Percentiles rank a stretch among this genome's conserved stretches.
phyloP scores from a whole-genome alignment of 2,329 filamentous ascomycete genomes.

The Fusarium incarnatum region DNA sequence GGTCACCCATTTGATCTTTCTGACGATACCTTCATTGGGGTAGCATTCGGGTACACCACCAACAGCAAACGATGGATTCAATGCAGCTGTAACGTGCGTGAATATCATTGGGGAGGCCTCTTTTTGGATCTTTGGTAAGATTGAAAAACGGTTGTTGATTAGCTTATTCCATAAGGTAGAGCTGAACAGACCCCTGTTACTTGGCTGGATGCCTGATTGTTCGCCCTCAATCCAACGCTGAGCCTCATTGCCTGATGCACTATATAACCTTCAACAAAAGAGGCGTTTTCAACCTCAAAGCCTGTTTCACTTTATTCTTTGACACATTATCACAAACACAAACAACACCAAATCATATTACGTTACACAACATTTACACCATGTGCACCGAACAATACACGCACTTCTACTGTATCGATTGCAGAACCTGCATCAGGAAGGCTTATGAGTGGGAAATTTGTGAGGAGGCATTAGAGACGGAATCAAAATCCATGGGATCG shows the following conservation, averaged over 20 bases:
- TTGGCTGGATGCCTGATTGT: conserved; percentile 6
- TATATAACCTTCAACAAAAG: background rate
- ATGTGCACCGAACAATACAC: conserved; percentile 27
- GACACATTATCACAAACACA: background rate
- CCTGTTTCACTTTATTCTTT: background rate
- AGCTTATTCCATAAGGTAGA: background rate
- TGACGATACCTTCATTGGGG: background rate
- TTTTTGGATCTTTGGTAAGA: conserved; percentile 8
- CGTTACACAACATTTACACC: background rate
- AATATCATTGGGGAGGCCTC: conserved; percentile 17
- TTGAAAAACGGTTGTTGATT: background rate
- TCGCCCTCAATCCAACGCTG: background rate
- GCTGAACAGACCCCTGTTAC: conserved; percentile 18
- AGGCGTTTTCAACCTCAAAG: background rate
- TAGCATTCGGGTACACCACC: background rate
- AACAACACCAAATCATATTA: background rate
- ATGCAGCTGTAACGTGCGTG: background rate
- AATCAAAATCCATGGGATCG: conserved; percentile 18
- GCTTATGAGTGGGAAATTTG: conserved; percentile 20
- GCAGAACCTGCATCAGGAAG: conserved; percentile 8
- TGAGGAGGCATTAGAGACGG: background rate
- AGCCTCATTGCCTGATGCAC: background rate
- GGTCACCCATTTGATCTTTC: background rate
- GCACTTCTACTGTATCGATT: conserved; percentile 19
- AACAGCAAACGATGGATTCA: background rate